Percentiles rank a stretch among this genome's conserved stretches.
These are phyloP conservation scores for Saturnispora silvae DNA, from an alignment of 805 yeast genomes.

Conservation along the genomic window DNA sequence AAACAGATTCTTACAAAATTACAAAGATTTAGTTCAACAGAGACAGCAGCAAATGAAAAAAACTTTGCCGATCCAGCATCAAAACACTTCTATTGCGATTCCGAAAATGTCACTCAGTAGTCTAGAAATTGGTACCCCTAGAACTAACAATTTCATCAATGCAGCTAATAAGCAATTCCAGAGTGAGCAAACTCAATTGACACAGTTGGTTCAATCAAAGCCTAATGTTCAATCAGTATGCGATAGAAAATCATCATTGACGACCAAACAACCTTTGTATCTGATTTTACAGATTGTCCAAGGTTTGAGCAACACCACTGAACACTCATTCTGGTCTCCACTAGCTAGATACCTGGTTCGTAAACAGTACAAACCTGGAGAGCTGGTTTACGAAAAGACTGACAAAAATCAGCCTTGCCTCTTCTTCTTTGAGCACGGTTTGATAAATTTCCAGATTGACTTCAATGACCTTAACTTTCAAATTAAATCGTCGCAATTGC, in stretches of 20 bases:
- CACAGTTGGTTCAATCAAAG: conserved; percentile 14
- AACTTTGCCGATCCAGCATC: conserved; percentile 9
- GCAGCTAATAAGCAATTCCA: conserved; percentile 38
- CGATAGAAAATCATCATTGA: conserved; percentile 9
- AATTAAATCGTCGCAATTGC: conserved; percentile 37
- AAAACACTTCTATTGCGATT: too few species aligned
- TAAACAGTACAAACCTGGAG: conserved; percentile 18
- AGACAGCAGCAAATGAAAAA: background rate
- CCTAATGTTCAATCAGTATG: background rate
- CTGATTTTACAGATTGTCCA: conserved; percentile 54
- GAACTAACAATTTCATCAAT: conserved; percentile 40
- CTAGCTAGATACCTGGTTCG: conserved; percentile 47
- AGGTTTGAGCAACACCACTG: conserved; percentile 38
- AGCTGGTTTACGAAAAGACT: conserved; percentile 37
- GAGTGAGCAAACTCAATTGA: conserved; percentile 24
- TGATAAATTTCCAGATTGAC: conserved; percentile 37
- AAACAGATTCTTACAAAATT: conserved; percentile 66
- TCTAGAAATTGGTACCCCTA: conserved; percentile 35
- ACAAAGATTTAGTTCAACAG: conserved; percentile 27
- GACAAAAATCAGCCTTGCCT: conserved; percentile 36
- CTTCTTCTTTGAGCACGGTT: conserved; percentile 43
- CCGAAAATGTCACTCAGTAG: conserved; percentile 7
- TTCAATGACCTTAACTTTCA: conserved; percentile 29
- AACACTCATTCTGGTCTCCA: conserved; percentile 51
- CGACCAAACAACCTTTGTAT: conserved; percentile 39